Base-by-base conservation (phyloP, 2,329 filamentous ascomycete genomes). In the Fusarium secorum region DNA sequence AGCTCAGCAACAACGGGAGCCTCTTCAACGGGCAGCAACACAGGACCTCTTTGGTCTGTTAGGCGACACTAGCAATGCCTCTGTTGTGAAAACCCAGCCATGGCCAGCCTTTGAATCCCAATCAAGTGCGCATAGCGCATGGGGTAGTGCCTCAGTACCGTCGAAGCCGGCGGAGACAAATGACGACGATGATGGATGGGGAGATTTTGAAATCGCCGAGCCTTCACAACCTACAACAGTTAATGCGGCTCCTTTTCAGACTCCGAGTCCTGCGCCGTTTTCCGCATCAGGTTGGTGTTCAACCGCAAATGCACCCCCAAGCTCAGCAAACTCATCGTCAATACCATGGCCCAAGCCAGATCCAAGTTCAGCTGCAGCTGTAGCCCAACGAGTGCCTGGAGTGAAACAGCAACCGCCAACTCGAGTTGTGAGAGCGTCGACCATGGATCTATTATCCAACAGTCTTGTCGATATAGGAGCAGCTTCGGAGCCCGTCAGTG, bases 161-260 rank as follows among this genome's bases (percentile, higher is more conserved):
- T 64, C 69, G 33, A 66, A 68, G 59, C 59, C 69, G 61, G 32
- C 68, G 52, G 62, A 68, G 53, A 53, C 75, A 38, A 75, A 67
- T 10, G 87, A 87, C 6, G 86, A 89, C 11, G 89, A 90, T 59
- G 89, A 91, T 74, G 87, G 85, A 32, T 92, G 90, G 86, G 90
- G 90, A 1, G 90, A 91, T 60, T 92, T 92, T 74, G 89, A 91
- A 78, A 84, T 86, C 46, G 88, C 88, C 20, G 80, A 84, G 39
- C 77, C 81, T 49, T 67, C 66, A 33, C 58, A 58, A 38, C 55
- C 51, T 48, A 18, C 66, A 24, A 46, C 52, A n/a, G 46, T 48
- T 4, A 62, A 74, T 53, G 42, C 62, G 62, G 61, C 70, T 49
- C 62, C 74, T 26, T 58, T 66, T 32, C 57, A 65, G 24, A 52